Percentiles rank a stretch among this genome's conserved stretches.
Conservation (phyloP, 805 yeast genomes). For the Ogataea zsoltii region DNA sequence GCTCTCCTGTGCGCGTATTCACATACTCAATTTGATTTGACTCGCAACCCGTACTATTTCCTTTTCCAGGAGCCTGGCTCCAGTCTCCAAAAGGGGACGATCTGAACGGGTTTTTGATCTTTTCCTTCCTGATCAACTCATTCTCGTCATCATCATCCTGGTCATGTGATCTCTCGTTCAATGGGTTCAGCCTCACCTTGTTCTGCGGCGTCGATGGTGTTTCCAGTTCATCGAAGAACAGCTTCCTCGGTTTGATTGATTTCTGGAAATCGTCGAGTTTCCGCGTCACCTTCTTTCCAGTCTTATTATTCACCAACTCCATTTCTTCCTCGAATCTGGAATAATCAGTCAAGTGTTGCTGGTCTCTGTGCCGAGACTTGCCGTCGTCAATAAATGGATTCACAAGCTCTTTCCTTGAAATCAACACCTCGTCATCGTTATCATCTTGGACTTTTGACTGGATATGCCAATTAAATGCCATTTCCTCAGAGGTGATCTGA, state of each 20-base stretch:
- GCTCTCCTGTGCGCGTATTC: slow-evolving; percentile 36
- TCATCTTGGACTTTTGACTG: slow-evolving; percentile 21
- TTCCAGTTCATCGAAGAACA: slow-evolving; percentile 28
- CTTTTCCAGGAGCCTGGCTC: neutral
- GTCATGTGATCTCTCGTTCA: slow-evolving; percentile 3
- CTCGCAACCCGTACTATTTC: neutral
- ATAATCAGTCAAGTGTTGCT: slow-evolving; percentile 6
- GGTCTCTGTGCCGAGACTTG: neutral
- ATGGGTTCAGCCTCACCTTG: slow-evolving; percentile 13
- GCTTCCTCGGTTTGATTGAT: slow-evolving; percentile 40
- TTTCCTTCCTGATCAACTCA: slow-evolving; percentile 24
- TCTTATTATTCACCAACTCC: slow-evolving; percentile 42
- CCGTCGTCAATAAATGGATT: slow-evolving; percentile 34
- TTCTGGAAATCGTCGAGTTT: slow-evolving; percentile 34
- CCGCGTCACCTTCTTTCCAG: slow-evolving; percentile 39
- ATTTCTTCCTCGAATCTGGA: slow-evolving; percentile 37
- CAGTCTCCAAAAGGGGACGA: slow-evolving; percentile 3
- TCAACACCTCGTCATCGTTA: slow-evolving; percentile 21
- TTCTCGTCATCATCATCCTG: slow-evolving; percentile 10
- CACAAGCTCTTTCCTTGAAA: slow-evolving; percentile 15
- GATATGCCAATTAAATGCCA: slow-evolving; percentile 30
- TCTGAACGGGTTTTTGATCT: slow-evolving; percentile 27
- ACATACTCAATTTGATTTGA: slow-evolving; percentile 22
- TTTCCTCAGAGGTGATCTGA: slow-evolving; percentile 36
- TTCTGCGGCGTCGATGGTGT: slow-evolving; percentile 20